Conservation (phyloP, 768 basidiomycete species). For the Boletus tomentosulus region DNA sequence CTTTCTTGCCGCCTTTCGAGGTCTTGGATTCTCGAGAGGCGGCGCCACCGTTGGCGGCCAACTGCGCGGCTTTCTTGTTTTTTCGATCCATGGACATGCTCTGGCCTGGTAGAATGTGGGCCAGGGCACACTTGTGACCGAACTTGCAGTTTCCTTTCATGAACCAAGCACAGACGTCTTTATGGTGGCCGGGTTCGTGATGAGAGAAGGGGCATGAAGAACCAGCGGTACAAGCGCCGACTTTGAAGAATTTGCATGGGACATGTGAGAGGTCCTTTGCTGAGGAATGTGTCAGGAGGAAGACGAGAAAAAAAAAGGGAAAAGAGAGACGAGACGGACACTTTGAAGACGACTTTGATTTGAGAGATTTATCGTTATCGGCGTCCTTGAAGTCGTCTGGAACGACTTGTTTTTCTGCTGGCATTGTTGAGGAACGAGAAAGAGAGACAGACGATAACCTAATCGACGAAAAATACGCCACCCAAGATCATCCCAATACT, state of each 20-base stretch:
- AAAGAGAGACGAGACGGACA: slow-evolving; percentile 12
- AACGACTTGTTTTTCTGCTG: slow-evolving; percentile 20
- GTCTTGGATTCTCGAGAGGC: slow-evolving; percentile 29
- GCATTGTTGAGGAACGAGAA: slow-evolving; percentile 8
- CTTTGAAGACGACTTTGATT: slow-evolving; percentile 31
- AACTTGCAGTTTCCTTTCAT: slow-evolving; percentile 91
- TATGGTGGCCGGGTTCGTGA: slow-evolving; percentile 72
- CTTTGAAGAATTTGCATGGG: slow-evolving; percentile 96
- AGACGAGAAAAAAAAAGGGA: background rate
- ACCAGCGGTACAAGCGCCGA: slow-evolving; percentile 91
- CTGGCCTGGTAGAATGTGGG: slow-evolving; percentile 92
- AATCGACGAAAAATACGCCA: background rate
- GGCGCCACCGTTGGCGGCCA: slow-evolving; percentile 47
- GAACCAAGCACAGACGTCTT: slow-evolving; percentile 85
- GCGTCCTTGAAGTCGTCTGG: slow-evolving; percentile 20
- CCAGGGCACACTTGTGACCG: slow-evolving; percentile 83
- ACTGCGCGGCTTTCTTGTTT: slow-evolving; percentile 91
- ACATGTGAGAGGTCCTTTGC: slow-evolving; percentile 93
- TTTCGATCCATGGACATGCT: slow-evolving; percentile 94
- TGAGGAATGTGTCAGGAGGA: slow-evolving; percentile 22
- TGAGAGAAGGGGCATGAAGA: slow-evolving; percentile 97
- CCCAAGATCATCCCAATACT: background rate
- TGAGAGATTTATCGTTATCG: slow-evolving; percentile 20
- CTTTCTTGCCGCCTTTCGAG: slow-evolving; percentile 37
- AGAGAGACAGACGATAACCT: slow-evolving; percentile 2